These are phyloP conservation scores for Phytophthora quininea DNA, from an alignment of 352 stramenopile species.

Conservation along the genomic window DNA sequence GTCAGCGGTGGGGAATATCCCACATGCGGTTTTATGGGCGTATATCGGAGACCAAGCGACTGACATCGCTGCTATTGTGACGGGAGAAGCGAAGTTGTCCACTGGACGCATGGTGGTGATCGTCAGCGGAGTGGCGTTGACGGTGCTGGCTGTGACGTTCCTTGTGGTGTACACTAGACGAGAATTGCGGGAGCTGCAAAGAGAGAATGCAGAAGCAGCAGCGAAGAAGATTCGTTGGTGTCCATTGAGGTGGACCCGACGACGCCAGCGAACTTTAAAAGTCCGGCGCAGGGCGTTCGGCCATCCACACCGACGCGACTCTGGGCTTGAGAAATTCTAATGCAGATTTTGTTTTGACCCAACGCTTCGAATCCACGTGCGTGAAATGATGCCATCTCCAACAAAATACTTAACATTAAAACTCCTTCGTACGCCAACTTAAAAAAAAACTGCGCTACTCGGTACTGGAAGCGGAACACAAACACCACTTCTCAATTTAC, in stretches of 20 bases:
- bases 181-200: slow-evolving; percentile 68
- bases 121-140: slow-evolving; percentile 46
- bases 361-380: too few relatives aligned
- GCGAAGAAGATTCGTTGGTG: slow-evolving; percentile 50
- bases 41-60: slow-evolving; percentile 73
- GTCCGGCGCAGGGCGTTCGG: slow-evolving; percentile 19
- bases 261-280: slow-evolving; percentile 17
- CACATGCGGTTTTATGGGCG: slow-evolving; percentile 73
- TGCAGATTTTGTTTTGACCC: too few relatives aligned
- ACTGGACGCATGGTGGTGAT: slow-evolving; percentile 52
- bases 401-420: too few relatives aligned
- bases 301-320: slow-evolving; percentile 25
- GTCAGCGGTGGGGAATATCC: slow-evolving; percentile 54
- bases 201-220: slow-evolving; percentile 56
- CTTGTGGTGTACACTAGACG: slow-evolving; percentile 74
- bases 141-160: slow-evolving; percentile 54
- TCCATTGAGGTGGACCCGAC: slow-evolving; percentile 36
- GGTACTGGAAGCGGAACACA: too few relatives aligned
- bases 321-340: slow-evolving; percentile 14
- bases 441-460: too few relatives aligned
- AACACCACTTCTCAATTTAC: too few relatives aligned
- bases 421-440: too few relatives aligned
- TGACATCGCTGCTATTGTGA: slow-evolving; percentile 67
- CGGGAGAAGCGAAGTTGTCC: slow-evolving; percentile 56
- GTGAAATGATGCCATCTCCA: too few relatives aligned